These are phyloP conservation scores for Termitomyces sp. DNA, from an alignment of 768 basidiomycete species.

Conservation along the genomic window DNA sequence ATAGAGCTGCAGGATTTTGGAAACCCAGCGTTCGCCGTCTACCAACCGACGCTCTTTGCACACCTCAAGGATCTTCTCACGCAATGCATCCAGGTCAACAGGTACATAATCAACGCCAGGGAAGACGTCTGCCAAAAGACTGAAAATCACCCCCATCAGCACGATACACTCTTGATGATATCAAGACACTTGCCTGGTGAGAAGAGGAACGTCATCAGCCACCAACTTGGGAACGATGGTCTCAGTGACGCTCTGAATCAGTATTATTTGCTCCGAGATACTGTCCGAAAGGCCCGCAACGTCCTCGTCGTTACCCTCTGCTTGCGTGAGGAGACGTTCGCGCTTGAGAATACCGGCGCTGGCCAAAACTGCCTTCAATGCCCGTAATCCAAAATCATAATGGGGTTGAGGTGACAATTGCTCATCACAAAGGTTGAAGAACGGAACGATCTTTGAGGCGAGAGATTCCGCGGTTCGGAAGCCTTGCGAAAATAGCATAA, in stretches of 20 bases:
- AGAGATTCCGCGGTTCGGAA: conserved; percentile 96
- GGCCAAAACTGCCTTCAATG: conserved; percentile 91
- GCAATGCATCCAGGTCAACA: conserved; percentile 80
- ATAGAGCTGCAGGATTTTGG: conserved; percentile 95
- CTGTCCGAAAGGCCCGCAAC: conserved; percentile 58
- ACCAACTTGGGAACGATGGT: conserved; percentile 98
- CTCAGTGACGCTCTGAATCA: conserved; percentile 97
- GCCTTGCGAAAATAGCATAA: conserved; percentile 99
- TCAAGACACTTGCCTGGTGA: conserved; percentile 67
- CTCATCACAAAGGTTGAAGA: conserved; percentile 98
- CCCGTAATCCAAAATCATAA: conserved; percentile 98
- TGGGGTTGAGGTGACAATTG: conserved; percentile 96
- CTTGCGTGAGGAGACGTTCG: conserved; percentile 64
- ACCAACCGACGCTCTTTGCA: conserved; percentile 85
- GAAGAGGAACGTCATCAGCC: conserved; percentile 91
- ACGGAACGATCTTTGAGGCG: conserved; percentile 98
- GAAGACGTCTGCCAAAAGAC: conserved; percentile 94
- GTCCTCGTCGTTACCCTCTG: conserved; percentile 33
- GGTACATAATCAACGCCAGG: conserved; percentile 91
- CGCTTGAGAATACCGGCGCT: conserved; percentile 98
- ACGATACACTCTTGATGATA: not conserved
- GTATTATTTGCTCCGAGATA: conserved; percentile 87
- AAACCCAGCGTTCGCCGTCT: conserved; percentile 83
- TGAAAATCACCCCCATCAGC: conserved; percentile 23
- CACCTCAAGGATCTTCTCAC: conserved; percentile 80